Evolutionary conservation across 2,329 filamentous ascomycete genomes (phyloP), one percentile per base, ranked within the genome.

Genomic region (Penicillium sp.): DNA sequence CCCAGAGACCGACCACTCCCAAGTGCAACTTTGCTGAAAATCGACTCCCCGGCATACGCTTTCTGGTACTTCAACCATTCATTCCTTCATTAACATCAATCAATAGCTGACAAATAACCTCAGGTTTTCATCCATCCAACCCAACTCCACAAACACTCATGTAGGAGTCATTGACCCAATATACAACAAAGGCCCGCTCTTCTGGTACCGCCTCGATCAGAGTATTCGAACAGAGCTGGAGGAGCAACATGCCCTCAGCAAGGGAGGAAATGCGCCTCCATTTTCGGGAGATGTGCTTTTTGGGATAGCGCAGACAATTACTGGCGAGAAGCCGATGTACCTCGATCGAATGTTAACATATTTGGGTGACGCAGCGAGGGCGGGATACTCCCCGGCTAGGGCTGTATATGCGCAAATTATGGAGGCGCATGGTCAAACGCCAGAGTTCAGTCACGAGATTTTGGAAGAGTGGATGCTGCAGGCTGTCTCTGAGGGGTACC

Each of bases 141-240:
- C 48, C 11, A 56, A 41, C 16, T 50, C 57, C 10, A 58, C 21
- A 19, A 45, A 39, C 31, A 55, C 45, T 6, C 47, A 60, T 57
- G 58, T 60, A 16, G 67, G 67, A 16, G 62, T 61, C 15, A 62
- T 67, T 11, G 66, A 70, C 31, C 65, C 65, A 2, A 57, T 65
- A 13, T 67, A 69, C 44, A 69, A 69, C 43, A 68, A 68, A 60
- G 68, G 68, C 0, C 62, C 68, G 1, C 55, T 64, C 2, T 70
- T 70, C 41, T 70, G 67, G 68, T 68, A 67, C 48, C 44, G 63
- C 27, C 60, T 70, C 0, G 66, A 70, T 31, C 48, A 55, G 2
- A 58, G 64, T 31, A 64, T 70, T 15, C 57, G 62, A 11, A 38
- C 50, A 13, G 67, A 69, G 46, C 60, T 70, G 1, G 66, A 68